These are phyloP conservation scores for Prunus dulcis DNA, from an alignment of 306 rosid genomes.

Conservation along the genomic window DNA sequence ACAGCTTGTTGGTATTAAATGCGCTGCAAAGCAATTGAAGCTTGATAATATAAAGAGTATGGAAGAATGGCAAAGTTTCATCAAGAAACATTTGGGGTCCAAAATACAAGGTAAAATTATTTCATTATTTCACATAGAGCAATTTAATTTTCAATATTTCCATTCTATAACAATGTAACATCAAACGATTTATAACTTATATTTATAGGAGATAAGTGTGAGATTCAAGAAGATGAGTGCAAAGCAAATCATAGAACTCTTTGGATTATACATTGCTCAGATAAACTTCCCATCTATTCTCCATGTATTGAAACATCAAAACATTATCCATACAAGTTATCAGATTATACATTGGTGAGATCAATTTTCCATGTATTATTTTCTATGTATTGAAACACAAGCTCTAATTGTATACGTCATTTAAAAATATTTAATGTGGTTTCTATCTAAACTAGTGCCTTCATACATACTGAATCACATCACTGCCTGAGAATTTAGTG, in stretches of 20 bases:
- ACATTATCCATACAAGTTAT: no score
- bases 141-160: no score
- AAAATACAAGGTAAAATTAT: not conserved
- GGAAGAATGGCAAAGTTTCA: not conserved
- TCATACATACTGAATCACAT: no score
- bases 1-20: no score
- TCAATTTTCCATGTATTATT: no score
- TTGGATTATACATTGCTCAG: no score
- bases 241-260: not conserved
- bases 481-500: not conserved
- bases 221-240: not conserved
- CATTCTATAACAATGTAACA: not conserved
- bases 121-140: not conserved
- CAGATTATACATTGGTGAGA: no score
- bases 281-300: no score
- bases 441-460: not conserved
- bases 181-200: not conserved
- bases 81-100: not conserved
- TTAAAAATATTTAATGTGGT: no score
- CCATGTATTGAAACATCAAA: no score
- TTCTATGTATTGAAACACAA: no score
- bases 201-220: not conserved
- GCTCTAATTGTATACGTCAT: no score
- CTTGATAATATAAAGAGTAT: not conserved
- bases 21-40: not conserved